Base-by-base conservation (phyloP, 805 yeast genomes). In the Metschnikowia continentalis region DNA sequence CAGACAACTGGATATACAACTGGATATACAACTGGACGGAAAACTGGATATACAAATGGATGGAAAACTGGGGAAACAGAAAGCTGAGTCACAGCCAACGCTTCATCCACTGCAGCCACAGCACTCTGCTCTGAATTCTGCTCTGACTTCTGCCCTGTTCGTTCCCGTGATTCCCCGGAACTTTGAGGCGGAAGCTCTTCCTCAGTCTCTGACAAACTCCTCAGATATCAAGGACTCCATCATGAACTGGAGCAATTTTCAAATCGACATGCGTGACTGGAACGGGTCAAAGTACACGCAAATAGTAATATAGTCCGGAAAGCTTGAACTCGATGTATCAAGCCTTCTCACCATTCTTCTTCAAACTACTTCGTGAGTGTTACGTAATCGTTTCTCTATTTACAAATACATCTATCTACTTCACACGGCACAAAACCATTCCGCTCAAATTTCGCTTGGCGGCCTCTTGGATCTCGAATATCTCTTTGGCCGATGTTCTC, bases 211-310 rank as follows among this genome's bases (percentile, higher is more conserved):
- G 13, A 33, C 44, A 11, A 50, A 53, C 17, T 78, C 81, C 6
- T 77, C 77, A 11, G 83, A 81, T 58, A 75, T 81, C 55, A 73
- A 78, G 54, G 84, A 82, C 49, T 74, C 78, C 42, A 68, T 91
- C 56, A 73, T 76, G 62, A 82, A 81, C 56, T 91, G 95, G 95
- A 83, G 82, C 56, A 83, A 81, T 45, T 91, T 91, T 90, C 89
- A 86, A 61, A 78, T 90, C 2, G 96, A 91, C 61, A 88, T 91
- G 95, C 77, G 88, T 23, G 60, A 65, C 13, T 91, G 97, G 97
- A 77, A 86, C 62, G 79, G 84, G 47, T 73, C 81, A 15, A 90
- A 78, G 35, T 58, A 64, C n/a, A 65, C 67, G 36, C 68, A 65
- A 51, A 63, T 70, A 3, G 63, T 64, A 5, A 42, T 72, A 35